Base-by-base conservation (phyloP, 768 basidiomycete species). In the Cystobasidium tubakii region DNA sequence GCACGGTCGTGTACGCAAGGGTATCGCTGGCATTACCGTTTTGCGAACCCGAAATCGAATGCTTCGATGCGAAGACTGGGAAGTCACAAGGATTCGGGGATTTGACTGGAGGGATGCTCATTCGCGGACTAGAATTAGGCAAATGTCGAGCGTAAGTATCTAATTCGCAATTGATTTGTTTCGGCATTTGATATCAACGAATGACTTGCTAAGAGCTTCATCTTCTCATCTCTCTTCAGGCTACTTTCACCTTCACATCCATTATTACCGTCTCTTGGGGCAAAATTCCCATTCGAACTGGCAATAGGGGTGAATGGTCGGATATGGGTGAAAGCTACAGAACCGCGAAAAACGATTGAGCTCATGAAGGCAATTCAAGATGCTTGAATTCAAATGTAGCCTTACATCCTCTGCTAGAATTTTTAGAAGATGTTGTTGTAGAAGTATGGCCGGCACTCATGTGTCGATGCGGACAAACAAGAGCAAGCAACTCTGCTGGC, bases 31-130 rank as follows among this genome's bases (percentile, higher is more conserved):
- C 96, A 4, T 92, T 94, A 79, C 90, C 92, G 79, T 94, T 98
- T 81, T 94, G 97, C 90, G 96, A 99, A 69, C 94, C 96, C 0
- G 96, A 99, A 79, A 83, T 99, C 10, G 92, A 96, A 80, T 99
- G 96, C 80, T 91, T 96, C 78, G 91, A 97, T 79, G 90, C 92
- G 1, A 89, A 92, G 77, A 92, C 91, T 29, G 88, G 87, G 76
- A 98, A 96, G 81, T 83, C 92, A 0, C 91, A 91, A 74, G 95
- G 92, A 0, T 97, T 90, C 77, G 96, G 96, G 0, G 93, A 94
- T 77, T 85, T 99, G 43, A 92, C 90, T 76, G 90, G 88, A 9
- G 95, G 95, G 0, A 90, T 95, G 78, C 79, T 96, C 75, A 84
- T 90, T 10, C 84, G 86, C 42, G 90, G 90, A 1, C 71, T 79